Base-by-base conservation (phyloP, 495 filamentous ascomycete species). In the Lasiosphaeria miniovina region DNA sequence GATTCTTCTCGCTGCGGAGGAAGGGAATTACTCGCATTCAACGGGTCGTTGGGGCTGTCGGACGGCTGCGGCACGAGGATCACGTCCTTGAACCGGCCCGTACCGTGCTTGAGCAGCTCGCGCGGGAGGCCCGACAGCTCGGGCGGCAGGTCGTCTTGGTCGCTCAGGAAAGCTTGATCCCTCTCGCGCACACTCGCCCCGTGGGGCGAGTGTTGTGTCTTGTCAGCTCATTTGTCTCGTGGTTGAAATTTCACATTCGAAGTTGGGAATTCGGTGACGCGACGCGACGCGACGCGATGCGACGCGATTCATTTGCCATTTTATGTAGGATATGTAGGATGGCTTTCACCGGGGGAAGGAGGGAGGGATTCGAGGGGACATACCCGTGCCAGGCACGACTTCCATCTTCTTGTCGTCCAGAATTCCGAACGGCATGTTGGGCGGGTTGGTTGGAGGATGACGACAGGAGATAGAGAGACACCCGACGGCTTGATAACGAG, bases 21-120 rank as follows among this genome's bases (percentile, higher is more conserved):
- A 17, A 49, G 17, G 52, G 34, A 15, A 15, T n/a, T 3, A 66
- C 73, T 57, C 49, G 74, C 75, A 49, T 81, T 81, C 54, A 84
- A 64, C 10, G 82, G 82, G 60, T 84, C 82, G 59, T 84, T 84
- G 0, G 80, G 81, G 15, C 74, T 78, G 58, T 82, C 74, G 11
- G 75, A 78, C 15, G 82, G 82, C 64, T 84, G 82, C 10, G 82
- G 81, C 35, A 81, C 74, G 40, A 84, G 70, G 45, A 84, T 77
- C 11, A 84, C 68, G 60, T 80, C 63, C 0, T 72, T 70, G 49
- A 74, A 65, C 49, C 75, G 72, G 6, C 80, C 80, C 6, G 67
- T 77, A 31, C 74, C 80, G 61, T 80, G 79, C 65, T 82, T 84
- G 14, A 83, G 72, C 4, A 71, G 55, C 7, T 76, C 71, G 49